Conservation (phyloP, 2,329 filamentous ascomycete species). For the Celoporthe dispersa region DNA sequence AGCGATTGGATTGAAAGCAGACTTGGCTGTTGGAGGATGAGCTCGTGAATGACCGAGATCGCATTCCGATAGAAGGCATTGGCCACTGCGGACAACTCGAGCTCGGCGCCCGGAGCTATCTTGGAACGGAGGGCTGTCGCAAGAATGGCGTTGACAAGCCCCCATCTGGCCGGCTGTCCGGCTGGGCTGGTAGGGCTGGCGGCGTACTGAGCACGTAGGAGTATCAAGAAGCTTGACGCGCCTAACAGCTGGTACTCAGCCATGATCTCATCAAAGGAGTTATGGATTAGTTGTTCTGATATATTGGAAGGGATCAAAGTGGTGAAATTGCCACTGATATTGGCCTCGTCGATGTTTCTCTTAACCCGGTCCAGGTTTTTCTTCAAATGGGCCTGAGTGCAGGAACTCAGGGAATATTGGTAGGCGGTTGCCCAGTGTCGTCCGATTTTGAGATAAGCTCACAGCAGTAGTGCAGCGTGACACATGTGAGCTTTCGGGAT, state of each 20-base stretch:
- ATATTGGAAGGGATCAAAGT: neutral
- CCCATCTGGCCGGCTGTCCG: slow-evolving; percentile 29
- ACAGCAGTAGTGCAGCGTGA: neutral
- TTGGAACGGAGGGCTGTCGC: slow-evolving; percentile 30
- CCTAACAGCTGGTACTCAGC: slow-evolving; percentile 26
- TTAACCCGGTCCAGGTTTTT: neutral
- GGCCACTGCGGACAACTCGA: slow-evolving; percentile 18
- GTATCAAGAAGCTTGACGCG: slow-evolving; percentile 15
- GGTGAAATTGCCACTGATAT: neutral
- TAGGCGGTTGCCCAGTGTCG: neutral
- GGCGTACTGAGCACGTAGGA: slow-evolving; percentile 30
- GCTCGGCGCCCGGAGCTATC: slow-evolving; percentile 29
- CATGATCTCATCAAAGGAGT: slow-evolving; percentile 26
- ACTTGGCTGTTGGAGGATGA: slow-evolving; percentile 28
- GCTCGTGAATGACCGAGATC: slow-evolving; percentile 24
- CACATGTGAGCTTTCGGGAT: neutral
- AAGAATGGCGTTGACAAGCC: slow-evolving; percentile 30
- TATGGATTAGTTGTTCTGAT: slow-evolving; percentile 24
- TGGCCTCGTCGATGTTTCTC: neutral
- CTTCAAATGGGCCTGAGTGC: neutral
- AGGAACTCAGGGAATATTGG: neutral
- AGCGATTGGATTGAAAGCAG: slow-evolving; percentile 31
- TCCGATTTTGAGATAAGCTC: neutral
- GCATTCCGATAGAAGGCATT: slow-evolving; percentile 31
- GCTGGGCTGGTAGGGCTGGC: slow-evolving; percentile 18